Evolutionary conservation across 2,329 filamentous ascomycete species (phyloP).

Genomic region (Arthroderma uncinatum): DNA sequence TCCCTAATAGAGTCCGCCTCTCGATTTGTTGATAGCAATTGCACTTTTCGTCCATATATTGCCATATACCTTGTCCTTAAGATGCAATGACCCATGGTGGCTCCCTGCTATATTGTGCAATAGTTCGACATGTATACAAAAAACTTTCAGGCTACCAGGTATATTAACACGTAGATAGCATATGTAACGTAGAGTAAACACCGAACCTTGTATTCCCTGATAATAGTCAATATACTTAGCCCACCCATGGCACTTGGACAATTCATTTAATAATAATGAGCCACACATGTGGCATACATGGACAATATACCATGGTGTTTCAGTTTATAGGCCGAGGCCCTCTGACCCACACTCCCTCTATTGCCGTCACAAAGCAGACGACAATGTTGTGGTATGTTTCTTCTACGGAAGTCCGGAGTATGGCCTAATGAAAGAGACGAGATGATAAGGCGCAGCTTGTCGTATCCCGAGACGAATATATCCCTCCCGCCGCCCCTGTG

Average conservation of each 20-base stretch:
- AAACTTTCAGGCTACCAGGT: not conserved
- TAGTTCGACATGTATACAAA: not conserved
- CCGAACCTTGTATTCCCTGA: not conserved
- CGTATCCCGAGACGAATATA: conserved; percentile 1
- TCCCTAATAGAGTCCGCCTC: not conserved
- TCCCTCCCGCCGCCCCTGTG: not conserved
- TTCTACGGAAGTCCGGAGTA: too few relatives aligned
- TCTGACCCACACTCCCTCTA: not conserved
- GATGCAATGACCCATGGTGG: not conserved
- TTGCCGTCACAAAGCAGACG: not conserved
- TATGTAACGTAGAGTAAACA: not conserved
- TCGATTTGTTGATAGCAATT: not conserved
- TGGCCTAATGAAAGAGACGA: not conserved
- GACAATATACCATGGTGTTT: not conserved
- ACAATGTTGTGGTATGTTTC: too few relatives aligned
- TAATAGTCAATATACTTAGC: not conserved
- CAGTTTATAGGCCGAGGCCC: not conserved
- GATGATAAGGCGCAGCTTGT: not conserved
- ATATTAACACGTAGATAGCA: not conserved
- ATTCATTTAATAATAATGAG: too few relatives aligned
- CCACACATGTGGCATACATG: not conserved
- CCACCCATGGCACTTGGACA: not conserved
- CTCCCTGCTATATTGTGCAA: not conserved
- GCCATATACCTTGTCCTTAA: not conserved
- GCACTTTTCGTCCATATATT: not conserved